Base-by-base conservation (phyloP, 192 early-diverging fungal species). In the Cetraspora pellucida region DNA sequence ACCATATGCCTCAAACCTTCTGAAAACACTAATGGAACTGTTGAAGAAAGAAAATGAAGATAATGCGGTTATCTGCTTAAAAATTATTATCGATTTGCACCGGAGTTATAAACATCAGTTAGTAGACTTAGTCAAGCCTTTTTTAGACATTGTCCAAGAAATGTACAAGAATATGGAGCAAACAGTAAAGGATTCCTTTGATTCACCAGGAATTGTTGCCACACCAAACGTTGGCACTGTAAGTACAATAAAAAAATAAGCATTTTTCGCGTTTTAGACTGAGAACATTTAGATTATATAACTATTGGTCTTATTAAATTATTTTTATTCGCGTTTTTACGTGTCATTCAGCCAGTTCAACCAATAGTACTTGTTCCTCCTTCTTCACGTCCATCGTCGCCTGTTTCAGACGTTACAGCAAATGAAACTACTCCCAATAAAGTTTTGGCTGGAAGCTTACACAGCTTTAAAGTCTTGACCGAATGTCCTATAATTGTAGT, bases 401-500 rank as follows among this genome's bases (percentile, higher is more conserved):
- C 93, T 28, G 88, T 86, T 30, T 82, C 91, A 25, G 92, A 93
- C 45, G 13, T 87, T 23, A 61, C 87, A 75, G 65, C 84, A 55
- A 64, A 82, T 57, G 87, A 87, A 81, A 79, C 76, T 66, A 80
- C 82, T 10, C 82, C 84, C 58, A 85, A 86, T 64, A 93, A 92
- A 72, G 86, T 87, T 21, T 86, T 98, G 5, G 88, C 85, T 25
- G 88, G 82, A 74, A 94, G 93, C 77, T 81, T 94, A 78, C 87
- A 85, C 55, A 96, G 94, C 77, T 98, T 99, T 89, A 99, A 99
- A 82, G 97, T 99, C 21, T 79, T 99, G 77, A 97, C 95, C 5
- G 98, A 99, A 77, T 97, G 97, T 76, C 98, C 98, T 6, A 97
- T 99, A 27, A 98, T 98, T 64, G 94, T 99, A 27, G 98, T 97